A percentile compares a stretch with the other conserved stretches of the same genome.
Conservation (phyloP, 768 basidiomycete genomes). For the Steccherinum ochraceum region DNA sequence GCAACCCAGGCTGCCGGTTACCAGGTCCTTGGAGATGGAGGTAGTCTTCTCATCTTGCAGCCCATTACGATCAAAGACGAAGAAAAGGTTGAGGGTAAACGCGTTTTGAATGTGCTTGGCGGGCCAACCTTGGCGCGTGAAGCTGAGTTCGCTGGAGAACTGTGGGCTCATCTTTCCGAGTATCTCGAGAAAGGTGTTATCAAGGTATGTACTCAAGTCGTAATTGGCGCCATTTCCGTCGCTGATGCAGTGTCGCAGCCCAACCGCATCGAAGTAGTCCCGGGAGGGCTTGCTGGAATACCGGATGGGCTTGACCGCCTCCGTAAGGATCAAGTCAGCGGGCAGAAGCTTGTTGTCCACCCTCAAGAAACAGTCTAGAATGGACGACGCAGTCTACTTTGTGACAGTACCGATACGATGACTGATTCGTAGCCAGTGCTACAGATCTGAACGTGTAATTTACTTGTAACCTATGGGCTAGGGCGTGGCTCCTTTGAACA, state of each 20-base stretch:
- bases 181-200: constrained; percentile 14
- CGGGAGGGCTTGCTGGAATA: constrained; percentile 34
- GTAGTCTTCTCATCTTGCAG: constrained; percentile 10
- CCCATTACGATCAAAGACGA: constrained; percentile 6
- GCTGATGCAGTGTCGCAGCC: constrained; percentile 23
- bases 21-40: constrained; percentile 17
- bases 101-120: constrained; percentile 4
- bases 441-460: too few species aligned
- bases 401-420: too few species aligned
- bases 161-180: constrained; percentile 12
- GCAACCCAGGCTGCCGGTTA: constrained; percentile 19
- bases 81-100: constrained; percentile 12
- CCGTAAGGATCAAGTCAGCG: constrained; percentile 31
- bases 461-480: too few species aligned
- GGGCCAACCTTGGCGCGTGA: not conserved
- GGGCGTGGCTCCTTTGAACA: too few species aligned
- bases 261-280: constrained; percentile 32
- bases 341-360: constrained; percentile 34
- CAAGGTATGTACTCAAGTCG: constrained; percentile 11
- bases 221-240: not conserved
- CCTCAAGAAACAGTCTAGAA: constrained; percentile 29
- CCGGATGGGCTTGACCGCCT: constrained; percentile 29
- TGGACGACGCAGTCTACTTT: too few species aligned
- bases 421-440: too few species aligned
- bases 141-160: not conserved